Conservation (phyloP, 2,329 filamentous ascomycete genomes). For the Rhynchosporium graminicola region DNA sequence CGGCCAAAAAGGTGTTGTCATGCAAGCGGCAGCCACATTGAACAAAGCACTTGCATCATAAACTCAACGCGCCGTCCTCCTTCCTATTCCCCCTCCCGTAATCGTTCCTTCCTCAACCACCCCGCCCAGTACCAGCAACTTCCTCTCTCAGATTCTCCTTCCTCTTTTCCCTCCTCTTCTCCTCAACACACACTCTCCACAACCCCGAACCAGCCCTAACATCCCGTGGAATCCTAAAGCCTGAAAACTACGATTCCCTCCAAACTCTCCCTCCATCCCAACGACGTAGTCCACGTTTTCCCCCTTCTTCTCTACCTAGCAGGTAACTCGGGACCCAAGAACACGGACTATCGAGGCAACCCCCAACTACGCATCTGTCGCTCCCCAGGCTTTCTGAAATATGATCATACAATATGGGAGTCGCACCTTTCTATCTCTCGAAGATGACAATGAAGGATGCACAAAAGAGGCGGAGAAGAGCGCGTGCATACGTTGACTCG, state of each 20-base stretch:
- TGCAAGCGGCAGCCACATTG: background rate
- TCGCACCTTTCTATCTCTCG: background rate
- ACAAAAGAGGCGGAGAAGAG: background rate
- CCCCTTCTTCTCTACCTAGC: background rate
- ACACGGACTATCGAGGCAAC: slow-evolving; percentile 1
- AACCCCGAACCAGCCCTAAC: background rate
- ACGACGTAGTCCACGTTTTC: slow-evolving; percentile 1
- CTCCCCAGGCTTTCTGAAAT: background rate
- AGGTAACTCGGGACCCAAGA: background rate
- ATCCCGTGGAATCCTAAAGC: background rate
- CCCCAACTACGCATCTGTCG: background rate
- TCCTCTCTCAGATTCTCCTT: background rate
- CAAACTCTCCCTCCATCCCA: background rate
- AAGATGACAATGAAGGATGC: background rate
- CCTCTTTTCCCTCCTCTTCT: background rate
- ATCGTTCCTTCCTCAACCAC: background rate
- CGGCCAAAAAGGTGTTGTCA: too few relatives aligned
- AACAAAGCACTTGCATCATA: background rate
- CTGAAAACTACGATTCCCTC: background rate
- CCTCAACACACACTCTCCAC: slow-evolving; percentile 1
- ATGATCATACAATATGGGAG: slow-evolving; percentile 1
- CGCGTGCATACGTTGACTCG: background rate
- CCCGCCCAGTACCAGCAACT: background rate
- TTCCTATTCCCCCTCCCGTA: background rate
- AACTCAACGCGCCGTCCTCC: background rate